phyloP scores from a whole-genome alignment of 2,329 filamentous ascomycete species.

The Cladosporium sp. region DNA sequence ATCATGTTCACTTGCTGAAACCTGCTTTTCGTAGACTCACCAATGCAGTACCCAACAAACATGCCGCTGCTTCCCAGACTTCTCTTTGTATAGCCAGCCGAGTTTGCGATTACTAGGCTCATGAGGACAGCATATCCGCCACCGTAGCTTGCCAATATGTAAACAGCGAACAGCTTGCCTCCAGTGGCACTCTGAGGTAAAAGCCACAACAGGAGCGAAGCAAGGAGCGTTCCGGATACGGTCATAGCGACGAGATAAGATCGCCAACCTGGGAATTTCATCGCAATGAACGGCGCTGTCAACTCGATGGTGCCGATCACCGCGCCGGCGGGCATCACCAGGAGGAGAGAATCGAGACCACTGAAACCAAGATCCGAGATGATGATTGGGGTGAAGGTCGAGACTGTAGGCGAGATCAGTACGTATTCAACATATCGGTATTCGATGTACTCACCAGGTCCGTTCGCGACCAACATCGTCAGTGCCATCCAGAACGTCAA shows the following conservation, averaged over 20 bases:
- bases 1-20: background rate
- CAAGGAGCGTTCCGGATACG: slow-evolving; percentile 45
- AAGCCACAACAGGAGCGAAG: slow-evolving; percentile 46
- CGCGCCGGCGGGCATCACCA: slow-evolving; percentile 45
- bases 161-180: slow-evolving; percentile 50
- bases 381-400: slow-evolving; percentile 49
- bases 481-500: slow-evolving; percentile 42
- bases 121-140: slow-evolving; percentile 54
- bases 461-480: slow-evolving; percentile 48
- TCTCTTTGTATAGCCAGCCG: slow-evolving; percentile 55
- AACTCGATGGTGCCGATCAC: slow-evolving; percentile 43
- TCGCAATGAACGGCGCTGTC: slow-evolving; percentile 43
- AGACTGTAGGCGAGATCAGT: slow-evolving; percentile 31
- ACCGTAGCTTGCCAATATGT: slow-evolving; percentile 50
- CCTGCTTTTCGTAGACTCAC: slow-evolving; percentile 30
- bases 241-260: slow-evolving; percentile 44
- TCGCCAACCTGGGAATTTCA: slow-evolving; percentile 38
- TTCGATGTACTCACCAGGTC: slow-evolving; percentile 28
- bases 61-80: slow-evolving; percentile 51
- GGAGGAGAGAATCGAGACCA: slow-evolving; percentile 45
- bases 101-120: slow-evolving; percentile 53
- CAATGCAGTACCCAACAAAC: slow-evolving; percentile 55
- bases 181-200: slow-evolving; percentile 46
- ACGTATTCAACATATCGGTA: background rate
- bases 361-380: slow-evolving; percentile 49